Evolutionary conservation across 805 yeast species (phyloP).

Genomic region (Candida easanensis): DNA sequence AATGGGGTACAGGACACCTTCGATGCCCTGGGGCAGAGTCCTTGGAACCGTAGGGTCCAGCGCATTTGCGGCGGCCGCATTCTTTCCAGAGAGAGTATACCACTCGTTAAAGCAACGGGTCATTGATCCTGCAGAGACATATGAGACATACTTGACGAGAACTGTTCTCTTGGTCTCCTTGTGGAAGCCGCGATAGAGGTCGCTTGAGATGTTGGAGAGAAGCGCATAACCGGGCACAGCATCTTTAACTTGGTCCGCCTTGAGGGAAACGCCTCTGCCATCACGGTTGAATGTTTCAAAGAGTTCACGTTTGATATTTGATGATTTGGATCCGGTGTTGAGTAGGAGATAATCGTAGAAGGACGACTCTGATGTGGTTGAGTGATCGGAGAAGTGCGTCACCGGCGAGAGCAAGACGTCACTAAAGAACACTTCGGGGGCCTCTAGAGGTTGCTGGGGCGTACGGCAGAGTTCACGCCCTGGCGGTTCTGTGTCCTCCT

Average conservation of each 20-base stretch:
- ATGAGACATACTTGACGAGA: slow-evolving; percentile 17
- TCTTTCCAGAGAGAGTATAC: slow-evolving; percentile 21
- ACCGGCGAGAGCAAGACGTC: slow-evolving; percentile 15
- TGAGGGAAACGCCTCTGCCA: slow-evolving; percentile 5
- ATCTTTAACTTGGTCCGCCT: slow-evolving; percentile 7
- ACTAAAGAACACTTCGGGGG: slow-evolving; percentile 6
- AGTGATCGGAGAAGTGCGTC: slow-evolving; percentile 15
- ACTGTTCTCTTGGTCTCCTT: slow-evolving; percentile 16
- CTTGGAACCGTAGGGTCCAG: slow-evolving; percentile 5
- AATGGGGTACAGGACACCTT: slow-evolving; percentile 21
- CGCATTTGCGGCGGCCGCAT: not conserved
- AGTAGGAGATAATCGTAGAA: slow-evolving; percentile 21
- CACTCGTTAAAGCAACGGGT: slow-evolving; percentile 24
- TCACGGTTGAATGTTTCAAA: slow-evolving; percentile 15
- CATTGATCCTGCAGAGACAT: slow-evolving; percentile 20
- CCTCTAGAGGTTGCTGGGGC: not conserved
- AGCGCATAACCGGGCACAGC: slow-evolving; percentile 19
- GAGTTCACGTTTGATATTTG: slow-evolving; percentile 12
- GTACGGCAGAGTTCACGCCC: too few relatives aligned
- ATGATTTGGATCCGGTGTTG: not conserved
- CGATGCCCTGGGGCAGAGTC: slow-evolving; percentile 15
- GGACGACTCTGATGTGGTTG: slow-evolving; percentile 9
- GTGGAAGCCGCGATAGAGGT: slow-evolving; percentile 21
- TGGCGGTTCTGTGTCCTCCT: too few relatives aligned
- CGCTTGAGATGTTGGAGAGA: slow-evolving; percentile 21